A percentile compares a stretch with the other conserved stretches of the same genome.
Conservation (phyloP, 805 yeast species). For the Maudiozyma saulgeensis region DNA sequence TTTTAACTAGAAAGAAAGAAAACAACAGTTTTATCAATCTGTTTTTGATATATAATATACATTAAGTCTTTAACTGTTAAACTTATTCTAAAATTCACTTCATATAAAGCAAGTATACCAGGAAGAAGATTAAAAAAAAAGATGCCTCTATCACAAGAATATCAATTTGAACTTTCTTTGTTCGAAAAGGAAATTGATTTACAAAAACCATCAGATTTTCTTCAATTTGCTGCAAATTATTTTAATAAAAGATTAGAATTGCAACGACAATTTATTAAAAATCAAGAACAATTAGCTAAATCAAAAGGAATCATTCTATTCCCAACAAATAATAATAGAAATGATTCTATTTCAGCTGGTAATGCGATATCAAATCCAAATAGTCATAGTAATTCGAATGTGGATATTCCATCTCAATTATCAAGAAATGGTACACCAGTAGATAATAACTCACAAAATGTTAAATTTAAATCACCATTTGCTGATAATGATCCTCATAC, state of each 20-base stretch:
- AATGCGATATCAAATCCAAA: constrained; percentile 4
- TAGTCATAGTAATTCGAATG: not conserved
- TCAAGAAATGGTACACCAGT: constrained; percentile 4
- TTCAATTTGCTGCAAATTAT: constrained; percentile 70
- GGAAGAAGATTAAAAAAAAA: no score
- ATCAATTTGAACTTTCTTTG: constrained; percentile 44
- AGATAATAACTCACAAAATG: constrained; percentile 4
- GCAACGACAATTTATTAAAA: constrained; percentile 30
- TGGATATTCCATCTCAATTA: constrained; percentile 3
- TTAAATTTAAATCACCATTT: constrained; percentile 51
- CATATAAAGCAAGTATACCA: no score
- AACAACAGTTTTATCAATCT: not conserved
- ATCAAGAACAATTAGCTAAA: constrained; percentile 30
- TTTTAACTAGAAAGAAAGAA: not conserved
- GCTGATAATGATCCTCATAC: constrained; percentile 57
- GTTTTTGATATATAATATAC: not conserved
- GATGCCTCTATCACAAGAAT: constrained; percentile 13
- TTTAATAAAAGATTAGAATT: constrained; percentile 53
- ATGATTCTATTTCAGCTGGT: constrained; percentile 25
- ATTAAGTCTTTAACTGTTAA: no score
- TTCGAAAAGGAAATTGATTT: constrained; percentile 48
- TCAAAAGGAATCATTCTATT: constrained; percentile 43
- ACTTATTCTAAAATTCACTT: no score
- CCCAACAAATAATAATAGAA: constrained; percentile 19
- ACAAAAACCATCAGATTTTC: constrained; percentile 54